Evolutionary conservation across 2,329 filamentous ascomycete species (phyloP), one percentile per base, ranked within the genome.

Genomic region (Amauroascus verrucosus): DNA sequence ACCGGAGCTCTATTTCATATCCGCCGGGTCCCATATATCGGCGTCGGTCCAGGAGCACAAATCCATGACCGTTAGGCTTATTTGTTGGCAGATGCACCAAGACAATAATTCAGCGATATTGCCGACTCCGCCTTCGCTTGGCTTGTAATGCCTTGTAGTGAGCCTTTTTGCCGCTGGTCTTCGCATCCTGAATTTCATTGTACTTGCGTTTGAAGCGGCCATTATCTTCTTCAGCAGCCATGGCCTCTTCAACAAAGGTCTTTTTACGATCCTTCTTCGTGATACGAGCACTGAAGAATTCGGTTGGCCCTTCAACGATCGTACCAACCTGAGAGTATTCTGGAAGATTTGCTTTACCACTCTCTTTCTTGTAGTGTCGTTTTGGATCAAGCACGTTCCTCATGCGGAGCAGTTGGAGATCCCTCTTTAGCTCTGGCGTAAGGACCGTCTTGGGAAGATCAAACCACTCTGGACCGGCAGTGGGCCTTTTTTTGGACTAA

Each of bases 291-390:
- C 79, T 90, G 74, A 84, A 88, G 71, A 84, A 95, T 64, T 97
- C 91, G 0, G 88, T 90, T 1, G 89, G 84, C 1, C 90, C 90
- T 63, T 94, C 85, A 53, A 96, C 79, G 56, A 98, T 81, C 5
- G 87, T 91, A 54, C 91, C 93, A 26, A 95, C 81, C 63, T 95
- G 88, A 18, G 86, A 94, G 66, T 86, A 97, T 57, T 88, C 82
- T 1, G 93, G 93, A 1, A 85, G 72, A 56, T 81, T 75, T 55
- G 79, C 77, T 65, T 85, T 89, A 53, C 81, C 78, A 48, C 74
- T 79, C 49, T 91, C 84, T 69, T 96, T 97, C 68, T 91, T 94
- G 76, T 95, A 95, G 64, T 91, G 86, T 48, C 86, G 78, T 67
- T 97, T 91, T 0, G 89, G 84, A 60, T 97, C 91, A 20, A 97